Percentiles rank a stretch among this genome's conserved stretches.
Evolutionary conservation across 306 rosid species (phyloP).

Genomic region (Vachellia collinsii): DNA sequence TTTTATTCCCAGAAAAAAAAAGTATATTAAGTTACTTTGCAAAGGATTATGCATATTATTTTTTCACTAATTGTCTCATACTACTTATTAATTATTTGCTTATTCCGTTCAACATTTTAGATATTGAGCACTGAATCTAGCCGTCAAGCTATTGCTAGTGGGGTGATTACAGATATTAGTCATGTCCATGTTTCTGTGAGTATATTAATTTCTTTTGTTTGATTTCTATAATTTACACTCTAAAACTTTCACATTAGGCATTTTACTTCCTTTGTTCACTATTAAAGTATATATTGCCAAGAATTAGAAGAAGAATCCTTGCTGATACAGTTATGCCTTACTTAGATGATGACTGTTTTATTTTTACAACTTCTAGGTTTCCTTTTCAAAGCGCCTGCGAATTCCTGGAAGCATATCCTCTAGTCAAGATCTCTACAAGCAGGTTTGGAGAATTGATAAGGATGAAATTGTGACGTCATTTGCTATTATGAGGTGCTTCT

Average conservation of each 20-base stretch:
- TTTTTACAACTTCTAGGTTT: slow-evolving; percentile 54
- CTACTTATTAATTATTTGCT: slow-evolving; percentile 5
- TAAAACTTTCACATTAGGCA: slow-evolving; percentile 13
- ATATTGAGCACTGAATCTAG: slow-evolving; percentile 72
- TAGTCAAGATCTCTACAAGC: slow-evolving; percentile 59
- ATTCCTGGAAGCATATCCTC: slow-evolving; percentile 77
- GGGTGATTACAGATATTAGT: slow-evolving; percentile 71
- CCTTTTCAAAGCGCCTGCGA: slow-evolving; percentile 75
- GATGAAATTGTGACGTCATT: slow-evolving; percentile 76
- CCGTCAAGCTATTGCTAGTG: slow-evolving; percentile 72
- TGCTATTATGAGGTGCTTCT: slow-evolving; percentile 81
- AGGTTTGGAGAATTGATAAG: slow-evolving; percentile 88
- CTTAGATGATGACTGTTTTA: slow-evolving; percentile 12
- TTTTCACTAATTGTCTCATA: background rate
- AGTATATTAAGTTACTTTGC: background rate
- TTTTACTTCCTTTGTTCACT: slow-evolving; percentile 19
- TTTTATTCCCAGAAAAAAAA: slow-evolving; percentile 31
- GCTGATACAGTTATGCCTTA: slow-evolving; percentile 21
- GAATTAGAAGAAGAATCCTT: slow-evolving; percentile 18
- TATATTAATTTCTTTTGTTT: slow-evolving; percentile 40
- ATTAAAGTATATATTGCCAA: slow-evolving; percentile 11
- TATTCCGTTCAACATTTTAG: slow-evolving; percentile 47
- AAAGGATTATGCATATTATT: slow-evolving; percentile 27
- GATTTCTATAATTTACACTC: background rate
- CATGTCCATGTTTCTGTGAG: slow-evolving; percentile 74